Evolutionary conservation across 1,284 basidiomycete species (phyloP).

Genomic region (Ceratobasidium sp.): DNA sequence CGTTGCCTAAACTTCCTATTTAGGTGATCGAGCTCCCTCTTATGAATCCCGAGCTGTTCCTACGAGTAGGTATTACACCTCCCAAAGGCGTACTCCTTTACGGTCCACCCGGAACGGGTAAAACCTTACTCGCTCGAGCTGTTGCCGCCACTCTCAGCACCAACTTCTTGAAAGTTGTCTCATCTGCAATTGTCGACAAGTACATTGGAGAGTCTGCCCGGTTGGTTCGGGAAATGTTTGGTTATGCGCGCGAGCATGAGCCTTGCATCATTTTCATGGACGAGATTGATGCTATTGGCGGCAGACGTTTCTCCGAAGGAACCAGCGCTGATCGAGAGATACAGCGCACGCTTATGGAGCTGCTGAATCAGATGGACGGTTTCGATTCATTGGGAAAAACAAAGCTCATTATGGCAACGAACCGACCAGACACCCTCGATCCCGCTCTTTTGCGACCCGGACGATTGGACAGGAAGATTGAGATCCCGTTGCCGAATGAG

Average conservation of each 20-base stretch:
- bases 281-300: slow-evolving; percentile 98
- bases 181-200: slow-evolving; percentile 99
- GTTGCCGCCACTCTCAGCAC: slow-evolving; percentile 95
- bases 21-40: slow-evolving; percentile 96
- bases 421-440: slow-evolving; percentile 96
- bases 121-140: slow-evolving; percentile 93
- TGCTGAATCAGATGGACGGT: slow-evolving; percentile 99
- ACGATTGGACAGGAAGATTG: slow-evolving; percentile 96
- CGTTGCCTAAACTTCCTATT: neutral
- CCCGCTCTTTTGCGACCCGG: slow-evolving; percentile 96
- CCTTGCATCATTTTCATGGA: slow-evolving; percentile 99
- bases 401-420: slow-evolving; percentile 99
- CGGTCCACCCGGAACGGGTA: slow-evolving; percentile 94
- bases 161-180: slow-evolving; percentile 98
- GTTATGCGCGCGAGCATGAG: slow-evolving; percentile 95
- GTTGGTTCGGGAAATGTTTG: slow-evolving; percentile 97
- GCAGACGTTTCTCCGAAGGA: slow-evolving; percentile 96
- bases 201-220: slow-evolving; percentile 98
- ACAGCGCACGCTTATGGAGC: slow-evolving; percentile 98
- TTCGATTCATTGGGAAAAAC: slow-evolving; percentile 96
- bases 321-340: slow-evolving; percentile 99
- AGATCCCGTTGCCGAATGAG: slow-evolving; percentile 97
- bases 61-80: slow-evolving; percentile 94
- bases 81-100: slow-evolving; percentile 94
- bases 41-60: slow-evolving; percentile 94